phyloP scores from a whole-genome alignment of 176 grass and related monocot species.

The Canna indica region DNA sequence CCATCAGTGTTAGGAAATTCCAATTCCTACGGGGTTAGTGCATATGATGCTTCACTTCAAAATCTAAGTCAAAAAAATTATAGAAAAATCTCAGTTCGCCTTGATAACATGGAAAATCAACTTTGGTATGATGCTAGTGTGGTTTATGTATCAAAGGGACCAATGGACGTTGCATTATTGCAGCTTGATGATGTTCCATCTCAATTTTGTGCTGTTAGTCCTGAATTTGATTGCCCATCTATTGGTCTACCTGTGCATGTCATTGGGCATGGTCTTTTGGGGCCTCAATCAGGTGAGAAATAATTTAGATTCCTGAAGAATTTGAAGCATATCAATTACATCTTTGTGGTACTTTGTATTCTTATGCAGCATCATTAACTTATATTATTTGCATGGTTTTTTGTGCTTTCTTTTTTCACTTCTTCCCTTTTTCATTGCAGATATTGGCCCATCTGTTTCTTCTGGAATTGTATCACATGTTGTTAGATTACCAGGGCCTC shows the following conservation, averaged over 20 bases:
- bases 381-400: too few relatives aligned
- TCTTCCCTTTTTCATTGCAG: slow-evolving; percentile 28
- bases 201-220: slow-evolving; percentile 46
- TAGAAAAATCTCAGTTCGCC: slow-evolving; percentile 59
- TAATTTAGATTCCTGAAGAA: neutral
- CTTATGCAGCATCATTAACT: slow-evolving; percentile 8
- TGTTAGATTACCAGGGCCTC: slow-evolving; percentile 34
- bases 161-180: slow-evolving; percentile 73
- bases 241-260: slow-evolving; percentile 53
- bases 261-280: slow-evolving; percentile 84
- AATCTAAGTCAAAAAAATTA: slow-evolving; percentile 44
- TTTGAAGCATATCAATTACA: neutral
- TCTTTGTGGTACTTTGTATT: neutral
- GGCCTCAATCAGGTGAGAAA: slow-evolving; percentile 60
- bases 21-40: slow-evolving; percentile 27
- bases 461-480: slow-evolving; percentile 73
- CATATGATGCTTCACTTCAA: slow-evolving; percentile 33
- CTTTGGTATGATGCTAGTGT: slow-evolving; percentile 62
- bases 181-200: slow-evolving; percentile 52
- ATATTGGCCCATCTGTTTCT: slow-evolving; percentile 55
- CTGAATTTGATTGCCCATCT: slow-evolving; percentile 62
- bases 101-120: slow-evolving; percentile 43
- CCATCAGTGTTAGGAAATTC: slow-evolving; percentile 23
- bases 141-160: slow-evolving; percentile 79
- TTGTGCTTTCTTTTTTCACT: neutral